Conservation (phyloP, 208 protist species). For the Trypanosoma conorhini region DNA sequence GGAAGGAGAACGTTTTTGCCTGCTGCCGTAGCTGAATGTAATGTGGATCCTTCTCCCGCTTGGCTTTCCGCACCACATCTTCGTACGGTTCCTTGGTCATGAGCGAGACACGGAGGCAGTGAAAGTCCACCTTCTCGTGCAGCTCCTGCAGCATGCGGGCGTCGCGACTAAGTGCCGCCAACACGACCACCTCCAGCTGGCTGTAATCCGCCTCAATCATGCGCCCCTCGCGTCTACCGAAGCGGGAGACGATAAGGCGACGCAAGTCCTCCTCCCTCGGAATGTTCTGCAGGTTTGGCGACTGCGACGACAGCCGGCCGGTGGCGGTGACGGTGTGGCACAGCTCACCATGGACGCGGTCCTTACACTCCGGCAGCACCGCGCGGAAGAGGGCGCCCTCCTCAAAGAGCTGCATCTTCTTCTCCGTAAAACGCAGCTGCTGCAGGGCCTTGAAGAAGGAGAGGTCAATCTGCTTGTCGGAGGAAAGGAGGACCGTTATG, state of each 20-base stretch:
- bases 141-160: slow-evolving; percentile 87
- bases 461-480: slow-evolving; percentile 81
- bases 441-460: slow-evolving; percentile 89
- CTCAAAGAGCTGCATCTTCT: slow-evolving; percentile 91
- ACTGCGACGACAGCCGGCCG: slow-evolving; percentile 86
- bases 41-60: slow-evolving; percentile 75
- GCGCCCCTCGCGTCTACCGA: slow-evolving; percentile 60
- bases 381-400: slow-evolving; percentile 88
- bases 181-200: slow-evolving; percentile 89
- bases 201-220: slow-evolving; percentile 94
- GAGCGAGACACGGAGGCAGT: slow-evolving; percentile 85
- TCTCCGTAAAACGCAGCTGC: slow-evolving; percentile 90
- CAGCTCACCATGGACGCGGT: slow-evolving; percentile 87
- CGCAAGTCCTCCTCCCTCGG: slow-evolving; percentile 85
- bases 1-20: slow-evolving; percentile 92
- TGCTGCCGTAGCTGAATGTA: slow-evolving; percentile 92
- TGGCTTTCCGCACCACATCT: slow-evolving; percentile 84
- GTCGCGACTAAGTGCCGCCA: slow-evolving; percentile 88
- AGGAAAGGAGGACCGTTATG: slow-evolving; percentile 78
- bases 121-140: slow-evolving; percentile 87
- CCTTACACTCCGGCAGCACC: slow-evolving; percentile 80
- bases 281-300: slow-evolving; percentile 91
- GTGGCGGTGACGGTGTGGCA: slow-evolving; percentile 90
- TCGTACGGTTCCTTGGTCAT: slow-evolving; percentile 92
- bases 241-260: slow-evolving; percentile 80